Evolutionary conservation across 2,329 filamentous ascomycete species (phyloP), one percentile per base, ranked within the genome.

Genomic region (Endoconidiophora laricicola): DNA sequence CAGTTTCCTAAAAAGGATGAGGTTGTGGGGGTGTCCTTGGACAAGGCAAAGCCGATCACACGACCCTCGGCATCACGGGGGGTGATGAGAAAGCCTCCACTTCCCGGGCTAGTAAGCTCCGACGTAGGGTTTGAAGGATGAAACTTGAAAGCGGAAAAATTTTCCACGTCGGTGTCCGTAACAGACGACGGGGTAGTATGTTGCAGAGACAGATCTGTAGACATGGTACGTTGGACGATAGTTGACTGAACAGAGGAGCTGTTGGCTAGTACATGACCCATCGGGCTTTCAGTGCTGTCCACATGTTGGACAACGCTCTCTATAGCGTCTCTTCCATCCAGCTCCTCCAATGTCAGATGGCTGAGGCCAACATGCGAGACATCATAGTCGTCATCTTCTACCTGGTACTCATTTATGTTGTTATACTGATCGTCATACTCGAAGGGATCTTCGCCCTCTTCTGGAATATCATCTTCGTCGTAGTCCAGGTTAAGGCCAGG

Each of bases 91-190:
- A 73, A 60, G 0, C 65, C 70, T 10, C 69, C 64, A 46, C 66
- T 70, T 6, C 62, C 61, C 14, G 76, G 75, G 49, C 69, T 79
- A 4, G 67, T 59, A 45, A 76, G 57, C 0, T 68, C 66, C 6
- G 74, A 78, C 12, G 62, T 61, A 6, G 72, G 68, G 14, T 71
- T 69, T 3, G 75, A 76, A 45, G 70, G 65, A 56, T 76, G 69
- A 52, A 78, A 78, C 7, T 70, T 67, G 54, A 78, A 78, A 2
- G 74, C 74, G 4, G 74, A 69, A 59, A 78, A 79, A 54, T 77
- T 78, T 55, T 78, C 72, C 7, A 45, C 48, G 24, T 52, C 54
- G 37, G 18, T 29, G 18, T 44, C 51, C 5, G 9, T 18, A 10
- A 38, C 10, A 10, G 49, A 24, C 10, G 47, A 33, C 3, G 29